Base-by-base conservation (phyloP, 139 green algal genomes). In the Pleodorina starrii region DNA sequence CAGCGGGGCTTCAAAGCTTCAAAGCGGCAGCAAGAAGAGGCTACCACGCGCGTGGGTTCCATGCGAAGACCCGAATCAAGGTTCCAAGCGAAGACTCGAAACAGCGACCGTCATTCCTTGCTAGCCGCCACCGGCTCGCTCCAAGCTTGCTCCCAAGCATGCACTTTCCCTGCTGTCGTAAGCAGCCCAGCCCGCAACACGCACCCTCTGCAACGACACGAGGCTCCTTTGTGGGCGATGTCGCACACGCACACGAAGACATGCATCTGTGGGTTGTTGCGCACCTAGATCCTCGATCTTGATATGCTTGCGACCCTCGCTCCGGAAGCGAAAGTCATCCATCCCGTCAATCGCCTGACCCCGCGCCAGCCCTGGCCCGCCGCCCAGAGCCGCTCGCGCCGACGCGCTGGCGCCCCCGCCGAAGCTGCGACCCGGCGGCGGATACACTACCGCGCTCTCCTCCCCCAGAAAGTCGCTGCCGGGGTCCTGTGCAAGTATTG, bases 381-480 rank as follows among this genome's bases (percentile, higher is more conserved):
- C 50, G 12, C n/a, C 46, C 11, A 32, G 5, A 7, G 27, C 75
- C 16, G 46, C 46, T 2, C 75, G 46, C 14, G 75, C 75, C 0
- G 75, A 44, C 9, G 44, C 46, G 5, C 75, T 71, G 50, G 35
- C 29, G 25, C 77, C 77, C 25, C 77, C 77, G 16, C 77, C 51
- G 35, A 72, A 84, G 50, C 35, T 84, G 14, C 50, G 50, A 4
- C 77, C 77, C 14, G 51, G 16, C 4, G 77, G 77, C 16, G 77
- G 77, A 32, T 51, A 84, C 50, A 84, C 50, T 50, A 84, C 11
- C 6, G 77, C 77, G 48, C 77, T 84, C 5, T 84, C 77, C 77
- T 84, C 77, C 1, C 77, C 50, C 32, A 84, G 50, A 14, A 84
- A 84, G 35, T 84, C 48, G 50, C 77, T 84, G 5, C 23, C 77